Conservation (phyloP, 73 alveolate species). For the Tetrahymena borealis region DNA sequence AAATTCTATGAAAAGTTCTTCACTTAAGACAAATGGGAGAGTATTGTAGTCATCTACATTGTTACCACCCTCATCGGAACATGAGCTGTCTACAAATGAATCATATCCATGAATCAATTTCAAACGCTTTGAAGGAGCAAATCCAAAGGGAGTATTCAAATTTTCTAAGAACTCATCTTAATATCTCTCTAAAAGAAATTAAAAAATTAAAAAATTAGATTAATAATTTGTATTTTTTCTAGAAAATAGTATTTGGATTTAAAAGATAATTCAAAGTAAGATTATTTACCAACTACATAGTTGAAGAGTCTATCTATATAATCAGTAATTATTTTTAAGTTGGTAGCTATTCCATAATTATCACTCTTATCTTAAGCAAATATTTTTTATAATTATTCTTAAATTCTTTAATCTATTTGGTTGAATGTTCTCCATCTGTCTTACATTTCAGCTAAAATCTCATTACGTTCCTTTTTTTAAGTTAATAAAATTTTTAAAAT, state of each 20-base stretch:
- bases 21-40: constrained; percentile 10
- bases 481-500: too few relatives aligned
- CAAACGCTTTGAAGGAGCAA: constrained; percentile 15
- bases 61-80: background rate
- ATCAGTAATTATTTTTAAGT: background rate
- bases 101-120: constrained; percentile 20
- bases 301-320: background rate
- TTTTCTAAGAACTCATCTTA: background rate
- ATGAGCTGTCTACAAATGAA: background rate
- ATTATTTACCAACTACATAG: background rate
- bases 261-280: background rate
- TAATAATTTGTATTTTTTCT: too few relatives aligned
- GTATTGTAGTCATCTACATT: background rate
- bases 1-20: background rate
- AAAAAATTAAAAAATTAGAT: background rate
- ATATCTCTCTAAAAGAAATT: background rate
- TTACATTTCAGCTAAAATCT: background rate
- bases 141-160: constrained; percentile 32
- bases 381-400: background rate
- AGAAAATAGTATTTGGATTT: too few relatives aligned
- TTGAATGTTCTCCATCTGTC: background rate
- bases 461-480: background rate
- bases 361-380: background rate
- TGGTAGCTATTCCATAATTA: background rate
- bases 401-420: background rate